phyloP scores from a whole-genome alignment of 306 rosid genomes.

The Mucuna pruriens region DNA sequence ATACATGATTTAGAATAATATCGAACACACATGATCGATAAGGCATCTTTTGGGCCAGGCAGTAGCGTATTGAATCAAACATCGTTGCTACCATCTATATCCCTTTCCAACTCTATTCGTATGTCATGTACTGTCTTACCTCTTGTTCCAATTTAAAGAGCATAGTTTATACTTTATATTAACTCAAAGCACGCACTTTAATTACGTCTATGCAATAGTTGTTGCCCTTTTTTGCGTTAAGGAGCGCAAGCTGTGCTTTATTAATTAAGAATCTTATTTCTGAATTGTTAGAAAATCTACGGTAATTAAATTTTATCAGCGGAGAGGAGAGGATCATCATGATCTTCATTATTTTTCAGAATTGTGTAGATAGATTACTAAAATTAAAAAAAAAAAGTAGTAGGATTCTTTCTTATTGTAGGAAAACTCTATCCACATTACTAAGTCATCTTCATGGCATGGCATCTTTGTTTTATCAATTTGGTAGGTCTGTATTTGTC shows the following conservation, averaged over 20 bases:
- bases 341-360: not conserved
- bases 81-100: constrained; percentile 11
- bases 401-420: not conserved
- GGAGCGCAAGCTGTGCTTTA: not conserved
- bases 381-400: not conserved
- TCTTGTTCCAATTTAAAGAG: not conserved
- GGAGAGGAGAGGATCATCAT: not conserved
- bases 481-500: not conserved
- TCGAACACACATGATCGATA: not conserved
- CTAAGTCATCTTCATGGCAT: not conserved
- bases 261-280: not conserved
- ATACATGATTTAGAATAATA: not conserved
- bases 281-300: not conserved
- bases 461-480: not conserved
- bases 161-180: not conserved
- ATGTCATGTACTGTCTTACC: not conserved
- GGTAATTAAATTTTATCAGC: not conserved
- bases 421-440: not conserved
- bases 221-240: not conserved
- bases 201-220: not conserved
- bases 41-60: not conserved
- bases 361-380: not conserved
- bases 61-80: not conserved
- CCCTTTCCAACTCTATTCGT: not conserved
- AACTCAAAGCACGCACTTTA: not conserved